These are phyloP conservation scores for Plasmodium sp. DNA, from an alignment of 169 alveolate species.

Conservation along the genomic window DNA sequence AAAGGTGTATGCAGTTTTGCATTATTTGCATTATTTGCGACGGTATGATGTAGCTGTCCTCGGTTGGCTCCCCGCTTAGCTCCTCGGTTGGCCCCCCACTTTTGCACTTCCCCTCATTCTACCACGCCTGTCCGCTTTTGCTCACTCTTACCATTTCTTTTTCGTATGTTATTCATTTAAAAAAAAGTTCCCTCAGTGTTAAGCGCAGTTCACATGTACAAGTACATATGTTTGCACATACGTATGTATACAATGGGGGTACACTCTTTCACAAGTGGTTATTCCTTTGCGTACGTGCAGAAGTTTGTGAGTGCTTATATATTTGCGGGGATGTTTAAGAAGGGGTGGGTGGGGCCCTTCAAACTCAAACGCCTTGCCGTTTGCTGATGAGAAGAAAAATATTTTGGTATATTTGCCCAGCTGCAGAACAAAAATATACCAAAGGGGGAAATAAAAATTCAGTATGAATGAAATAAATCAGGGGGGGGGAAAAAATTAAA, in stretches of 20 bases:
- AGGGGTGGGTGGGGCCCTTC: not conserved
- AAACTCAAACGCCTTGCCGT: not conserved
- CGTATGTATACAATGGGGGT: not conserved
- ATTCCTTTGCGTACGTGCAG: not conserved
- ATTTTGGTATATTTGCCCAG: slow-evolving; percentile 8
- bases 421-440: slow-evolving; percentile 50
- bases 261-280: not conserved
- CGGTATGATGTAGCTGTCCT: not conserved
- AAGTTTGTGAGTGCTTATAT: not conserved
- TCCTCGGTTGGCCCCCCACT: not conserved
- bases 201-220: not conserved
- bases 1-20: not conserved
- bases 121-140: not conserved
- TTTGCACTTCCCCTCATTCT: not conserved
- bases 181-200: not conserved
- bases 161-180: slow-evolving; percentile 59
- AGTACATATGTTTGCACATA: not conserved
- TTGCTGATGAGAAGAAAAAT: not conserved
- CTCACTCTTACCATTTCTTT: slow-evolving; percentile 61
- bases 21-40: not conserved
- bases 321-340: not conserved
- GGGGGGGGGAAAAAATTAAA: slow-evolving; percentile 20
- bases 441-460: slow-evolving; percentile 1
- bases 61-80: not conserved
- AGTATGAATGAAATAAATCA: slow-evolving; percentile 4